Evolutionary conservation across 805 yeast genomes (phyloP).

Genomic region (Yarrowia hollandica): DNA sequence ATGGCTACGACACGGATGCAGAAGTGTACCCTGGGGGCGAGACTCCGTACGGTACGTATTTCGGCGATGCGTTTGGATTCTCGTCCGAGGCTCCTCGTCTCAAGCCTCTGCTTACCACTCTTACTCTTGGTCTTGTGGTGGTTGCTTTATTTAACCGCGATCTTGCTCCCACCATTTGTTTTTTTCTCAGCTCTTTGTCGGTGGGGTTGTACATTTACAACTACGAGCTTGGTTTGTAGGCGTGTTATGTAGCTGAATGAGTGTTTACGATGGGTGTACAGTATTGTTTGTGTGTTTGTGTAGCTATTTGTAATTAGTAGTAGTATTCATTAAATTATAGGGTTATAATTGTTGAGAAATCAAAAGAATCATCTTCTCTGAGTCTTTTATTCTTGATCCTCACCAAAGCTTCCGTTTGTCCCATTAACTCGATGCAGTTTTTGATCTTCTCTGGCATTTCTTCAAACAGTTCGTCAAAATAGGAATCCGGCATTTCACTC

Average conservation of each 20-base stretch:
- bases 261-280: too few relatives aligned
- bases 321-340: too few relatives aligned
- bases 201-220: conserved; percentile 20
- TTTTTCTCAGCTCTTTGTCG: conserved; percentile 7
- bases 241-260: neutral
- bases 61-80: conserved; percentile 9
- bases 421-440: too few relatives aligned
- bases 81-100: conserved; percentile 21
- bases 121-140: conserved; percentile 7
- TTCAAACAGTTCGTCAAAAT: too few relatives aligned
- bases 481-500: too few relatives aligned
- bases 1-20: conserved; percentile 10
- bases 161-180: conserved; percentile 11
- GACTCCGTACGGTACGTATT: conserved; percentile 1
- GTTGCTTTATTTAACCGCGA: conserved; percentile 24
- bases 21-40: neutral
- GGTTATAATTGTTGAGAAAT: too few relatives aligned
- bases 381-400: too few relatives aligned
- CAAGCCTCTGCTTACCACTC: conserved; percentile 10
- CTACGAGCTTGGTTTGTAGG: conserved; percentile 2
- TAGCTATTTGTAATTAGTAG: too few relatives aligned
- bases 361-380: too few relatives aligned
- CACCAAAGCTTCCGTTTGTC: too few relatives aligned
- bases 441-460: too few relatives aligned
- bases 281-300: too few relatives aligned